Conservation (phyloP, 345 rosid genomes). For the Salix dunnii region DNA sequence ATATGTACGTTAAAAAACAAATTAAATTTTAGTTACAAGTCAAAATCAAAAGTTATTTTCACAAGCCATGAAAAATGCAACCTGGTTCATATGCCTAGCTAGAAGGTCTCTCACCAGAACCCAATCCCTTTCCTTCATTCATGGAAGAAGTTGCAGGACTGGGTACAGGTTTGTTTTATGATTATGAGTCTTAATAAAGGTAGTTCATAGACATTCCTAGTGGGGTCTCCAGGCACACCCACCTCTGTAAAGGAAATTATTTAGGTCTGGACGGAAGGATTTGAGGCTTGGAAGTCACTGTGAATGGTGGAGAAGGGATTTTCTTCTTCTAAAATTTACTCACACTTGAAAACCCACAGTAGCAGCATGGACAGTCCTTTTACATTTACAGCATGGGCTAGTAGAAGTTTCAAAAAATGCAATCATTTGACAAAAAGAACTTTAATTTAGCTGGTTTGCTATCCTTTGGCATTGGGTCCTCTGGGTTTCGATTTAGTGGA, state of each 20-base stretch:
- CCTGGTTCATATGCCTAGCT: not conserved
- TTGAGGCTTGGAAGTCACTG: not conserved
- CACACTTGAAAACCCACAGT: not conserved
- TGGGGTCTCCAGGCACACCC: not conserved
- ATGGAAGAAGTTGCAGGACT: not conserved
- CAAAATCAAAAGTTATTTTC: too few relatives aligned
- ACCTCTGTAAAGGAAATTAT: not conserved
- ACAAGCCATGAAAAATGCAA: too few relatives aligned
- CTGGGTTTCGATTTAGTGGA: not conserved
- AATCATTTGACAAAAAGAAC: not conserved
- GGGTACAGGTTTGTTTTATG: too few relatives aligned
- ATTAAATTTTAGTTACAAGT: too few relatives aligned
- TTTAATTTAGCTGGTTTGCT: not conserved
- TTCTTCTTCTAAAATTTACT: not conserved
- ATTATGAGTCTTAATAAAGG: too few relatives aligned
- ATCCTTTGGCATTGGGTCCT: not conserved
- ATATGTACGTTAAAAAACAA: too few relatives aligned
- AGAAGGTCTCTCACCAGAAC: not conserved
- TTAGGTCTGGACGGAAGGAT: too few relatives aligned
- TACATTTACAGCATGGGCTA: not conserved
- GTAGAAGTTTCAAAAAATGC: not conserved
- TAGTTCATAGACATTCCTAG: not conserved
- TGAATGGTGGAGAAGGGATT: not conserved
- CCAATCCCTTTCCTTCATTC: not conserved
- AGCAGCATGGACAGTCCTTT: too few relatives aligned